Base-by-base conservation (phyloP, 805 yeast genomes). In the Kockiozyma suomiensis region DNA sequence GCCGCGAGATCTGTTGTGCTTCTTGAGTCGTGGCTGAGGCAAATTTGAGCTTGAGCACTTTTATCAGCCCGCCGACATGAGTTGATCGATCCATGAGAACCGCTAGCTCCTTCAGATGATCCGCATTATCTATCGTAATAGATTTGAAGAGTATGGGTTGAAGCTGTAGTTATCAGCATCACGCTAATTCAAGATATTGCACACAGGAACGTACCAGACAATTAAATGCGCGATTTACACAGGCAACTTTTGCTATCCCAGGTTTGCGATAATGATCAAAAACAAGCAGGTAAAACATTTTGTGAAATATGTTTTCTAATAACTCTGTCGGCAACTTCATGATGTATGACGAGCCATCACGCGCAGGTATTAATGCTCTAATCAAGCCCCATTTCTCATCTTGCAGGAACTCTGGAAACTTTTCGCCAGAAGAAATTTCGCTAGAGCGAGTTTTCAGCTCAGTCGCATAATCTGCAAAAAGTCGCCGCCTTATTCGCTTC, bases 371-470 rank as follows among this genome's bases (percentile, higher is more conserved):
- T 25, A 49, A 26, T 19, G 64, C n/a, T 30, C 65, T 32, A 12
- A 61, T 48, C 7, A 48, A 38, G 3, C 50, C 64, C 50, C 54
- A 61, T 26, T 61, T 61, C 19, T 53, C 56, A 37, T 59, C 52
- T 13, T 42, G 33, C 7, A 61, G 15, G 23, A 59, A 19, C 12
- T 23, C 17, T 10, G 61, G 59, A 35, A 59, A 59, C 42, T 49
- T 54, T 25, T 17, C 19, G 7, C 32, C 35, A 2, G 42, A 12
- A 10, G n/a, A 21, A n/a, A 30, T 35, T 28, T 51, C 37, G 10
- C 42, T 25, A 3, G 43, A n/a, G 12, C 43, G 47, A 25, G 1
- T 15, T 4, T 48, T 10, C 47, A 25, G 42, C 38, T 26, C 48
- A 7, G 15, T 25, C 17, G 21, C 53, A 32, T 57, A 57, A 38